These are phyloP conservation scores for Vaccinium darrowii DNA, from an alignment of 148 eudicot genomes.

Conservation along the genomic window DNA sequence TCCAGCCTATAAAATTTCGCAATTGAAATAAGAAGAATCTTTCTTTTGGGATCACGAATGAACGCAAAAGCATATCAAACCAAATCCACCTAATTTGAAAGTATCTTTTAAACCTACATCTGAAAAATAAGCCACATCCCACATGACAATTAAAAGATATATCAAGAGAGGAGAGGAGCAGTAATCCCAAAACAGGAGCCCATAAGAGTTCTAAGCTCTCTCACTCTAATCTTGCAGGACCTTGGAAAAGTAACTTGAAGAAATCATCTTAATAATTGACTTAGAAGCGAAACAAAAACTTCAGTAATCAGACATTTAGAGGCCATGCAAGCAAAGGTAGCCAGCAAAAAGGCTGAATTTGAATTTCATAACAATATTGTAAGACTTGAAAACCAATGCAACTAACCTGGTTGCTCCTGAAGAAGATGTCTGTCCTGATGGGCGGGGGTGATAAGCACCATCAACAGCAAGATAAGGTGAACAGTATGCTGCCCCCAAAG, in stretches of 20 bases:
- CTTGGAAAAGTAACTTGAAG: not conserved
- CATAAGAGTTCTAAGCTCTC: not conserved
- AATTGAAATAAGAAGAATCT: not conserved
- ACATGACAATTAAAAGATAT: not conserved
- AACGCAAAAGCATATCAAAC: not conserved
- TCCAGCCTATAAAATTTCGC: not conserved
- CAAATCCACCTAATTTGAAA: not conserved
- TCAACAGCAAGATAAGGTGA: slow-evolving; percentile 77
- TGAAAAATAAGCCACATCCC: not conserved
- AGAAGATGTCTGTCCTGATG: slow-evolving; percentile 70
- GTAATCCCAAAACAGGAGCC: not conserved
- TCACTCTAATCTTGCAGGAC: not conserved
- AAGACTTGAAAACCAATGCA: not conserved
- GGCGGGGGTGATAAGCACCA: slow-evolving; percentile 64
- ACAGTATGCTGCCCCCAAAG: slow-evolving; percentile 73
- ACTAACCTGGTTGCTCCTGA: slow-evolving; percentile 56
- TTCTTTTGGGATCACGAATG: slow-evolving; percentile 1
- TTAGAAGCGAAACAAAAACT: not conserved
- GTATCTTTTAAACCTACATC: not conserved
- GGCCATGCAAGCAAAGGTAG: not conserved
- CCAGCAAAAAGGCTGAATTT: too few species aligned
- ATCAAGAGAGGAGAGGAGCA: not conserved
- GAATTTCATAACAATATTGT: not conserved
- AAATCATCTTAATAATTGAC: slow-evolving; percentile 3
- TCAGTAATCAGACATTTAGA: not conserved